Percentiles rank a stretch among this genome's conserved stretches.
phyloP scores from a whole-genome alignment of 805 yeast genomes.

The Kuraishia cidri region DNA sequence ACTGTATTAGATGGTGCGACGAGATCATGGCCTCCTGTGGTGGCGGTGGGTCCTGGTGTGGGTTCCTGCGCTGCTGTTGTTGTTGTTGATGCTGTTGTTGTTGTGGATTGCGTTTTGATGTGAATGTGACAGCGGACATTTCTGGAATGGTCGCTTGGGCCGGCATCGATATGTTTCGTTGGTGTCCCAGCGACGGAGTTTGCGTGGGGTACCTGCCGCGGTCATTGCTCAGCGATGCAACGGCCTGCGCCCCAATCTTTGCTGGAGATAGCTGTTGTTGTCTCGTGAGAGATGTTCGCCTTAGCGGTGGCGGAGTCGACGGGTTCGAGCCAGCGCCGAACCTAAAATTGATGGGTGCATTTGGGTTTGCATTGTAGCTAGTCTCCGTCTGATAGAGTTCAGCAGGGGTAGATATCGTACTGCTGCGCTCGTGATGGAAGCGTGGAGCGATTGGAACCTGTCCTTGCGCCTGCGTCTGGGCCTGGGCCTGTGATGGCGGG shows the following conservation, averaged over 20 bases:
- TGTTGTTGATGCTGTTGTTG: too few species aligned
- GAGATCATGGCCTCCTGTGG: constrained; percentile 3
- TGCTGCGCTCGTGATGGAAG: too few species aligned
- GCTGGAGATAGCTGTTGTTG: constrained; percentile 51
- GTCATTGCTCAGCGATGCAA: constrained; percentile 31
- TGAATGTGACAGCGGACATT: constrained; percentile 15
- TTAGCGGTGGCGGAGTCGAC: constrained; percentile 1
- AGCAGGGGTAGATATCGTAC: neutral
- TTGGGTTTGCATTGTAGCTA: constrained; percentile 4
- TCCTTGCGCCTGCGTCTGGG: neutral
- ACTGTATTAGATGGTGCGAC: constrained; percentile 35
- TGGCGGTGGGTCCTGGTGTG: constrained; percentile 27
- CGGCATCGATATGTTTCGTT: constrained; percentile 24
- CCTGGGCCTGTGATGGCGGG: neutral
- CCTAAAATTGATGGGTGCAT: constrained; percentile 16
- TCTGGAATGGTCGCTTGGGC: constrained; percentile 23
- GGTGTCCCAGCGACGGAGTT: neutral
- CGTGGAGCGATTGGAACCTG: too few species aligned
- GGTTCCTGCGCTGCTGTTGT: constrained; percentile 4
- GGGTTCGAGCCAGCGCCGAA: constrained; percentile 13
- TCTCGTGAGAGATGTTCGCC: constrained; percentile 6
- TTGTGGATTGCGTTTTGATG: constrained; percentile 7
- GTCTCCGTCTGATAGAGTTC: neutral
- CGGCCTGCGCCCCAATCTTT: constrained; percentile 65
- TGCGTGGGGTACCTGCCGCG: neutral